Percentiles rank a stretch among this genome's conserved stretches.
Conservation (phyloP, 768 basidiomycete species). For the Russula abietina region DNA sequence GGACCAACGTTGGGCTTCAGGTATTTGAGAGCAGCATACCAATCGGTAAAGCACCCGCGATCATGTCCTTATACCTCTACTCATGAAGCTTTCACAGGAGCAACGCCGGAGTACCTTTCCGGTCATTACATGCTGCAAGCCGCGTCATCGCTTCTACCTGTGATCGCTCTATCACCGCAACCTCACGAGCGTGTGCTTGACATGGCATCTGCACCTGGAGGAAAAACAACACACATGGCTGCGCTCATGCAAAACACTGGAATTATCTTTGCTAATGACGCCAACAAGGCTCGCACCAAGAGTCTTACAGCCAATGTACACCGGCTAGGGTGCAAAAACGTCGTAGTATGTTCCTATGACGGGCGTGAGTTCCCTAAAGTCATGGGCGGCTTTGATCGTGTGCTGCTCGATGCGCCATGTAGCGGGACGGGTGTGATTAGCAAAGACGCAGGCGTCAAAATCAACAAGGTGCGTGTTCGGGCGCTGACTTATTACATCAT, state of each 20-base stretch:
- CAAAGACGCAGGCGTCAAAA: slow-evolving; percentile 95
- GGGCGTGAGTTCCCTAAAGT: slow-evolving; percentile 98
- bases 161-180: slow-evolving; percentile 90
- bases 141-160: slow-evolving; percentile 98
- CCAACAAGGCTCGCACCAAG: slow-evolving; percentile 91
- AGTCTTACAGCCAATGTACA: slow-evolving; percentile 95
- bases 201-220: slow-evolving; percentile 98
- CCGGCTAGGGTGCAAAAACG: slow-evolving; percentile 96
- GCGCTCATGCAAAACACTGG: slow-evolving; percentile 97
- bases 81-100: slow-evolving; percentile 44
- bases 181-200: slow-evolving; percentile 92
- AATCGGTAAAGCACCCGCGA: slow-evolving; percentile 53
- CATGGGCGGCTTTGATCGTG: slow-evolving; percentile 98
- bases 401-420: slow-evolving; percentile 94
- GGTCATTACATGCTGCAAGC: slow-evolving; percentile 99
- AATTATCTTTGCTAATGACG: slow-evolving; percentile 95
- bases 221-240: slow-evolving; percentile 96
- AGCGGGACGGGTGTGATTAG: slow-evolving; percentile 97
- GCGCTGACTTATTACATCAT: not conserved
- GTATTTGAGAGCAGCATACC: slow-evolving; percentile 96
- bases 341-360: slow-evolving; percentile 94
- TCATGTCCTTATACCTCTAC: not conserved
- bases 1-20: slow-evolving; percentile 98
- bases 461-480: slow-evolving; percentile 76
- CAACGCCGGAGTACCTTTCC: slow-evolving; percentile 97